These are phyloP conservation scores for Venturiaceae sp. DNA, from an alignment of 2,329 filamentous ascomycete genomes.

Conservation along the genomic window DNA sequence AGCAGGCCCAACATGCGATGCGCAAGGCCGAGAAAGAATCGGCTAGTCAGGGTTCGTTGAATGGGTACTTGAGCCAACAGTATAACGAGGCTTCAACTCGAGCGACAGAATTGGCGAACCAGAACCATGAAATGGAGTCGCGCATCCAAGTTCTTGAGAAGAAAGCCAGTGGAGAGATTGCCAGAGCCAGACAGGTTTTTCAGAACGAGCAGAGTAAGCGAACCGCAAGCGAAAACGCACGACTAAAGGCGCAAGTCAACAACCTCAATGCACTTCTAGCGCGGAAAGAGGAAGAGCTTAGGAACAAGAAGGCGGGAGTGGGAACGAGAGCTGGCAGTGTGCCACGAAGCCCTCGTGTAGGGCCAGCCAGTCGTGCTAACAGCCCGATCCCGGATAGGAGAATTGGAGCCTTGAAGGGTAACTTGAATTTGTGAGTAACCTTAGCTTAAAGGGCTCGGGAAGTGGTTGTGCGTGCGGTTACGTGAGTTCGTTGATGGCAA, in stretches of 20 bases:
- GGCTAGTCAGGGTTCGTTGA: background rate
- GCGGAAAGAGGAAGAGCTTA: slow-evolving; percentile 24
- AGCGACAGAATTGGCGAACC: background rate
- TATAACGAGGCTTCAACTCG: background rate
- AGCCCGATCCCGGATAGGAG: slow-evolving; percentile 9
- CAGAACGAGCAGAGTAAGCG: slow-evolving; percentile 3
- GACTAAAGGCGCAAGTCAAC: slow-evolving; percentile 13
- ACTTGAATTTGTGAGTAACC: slow-evolving; percentile 5
- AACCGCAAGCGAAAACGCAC: background rate
- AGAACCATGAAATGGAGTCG: slow-evolving; percentile 4
- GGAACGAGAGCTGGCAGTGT: slow-evolving; percentile 25
- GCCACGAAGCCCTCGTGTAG: slow-evolving; percentile 20
- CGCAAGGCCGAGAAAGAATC: slow-evolving; percentile 1
- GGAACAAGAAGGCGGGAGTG: slow-evolving; percentile 20
- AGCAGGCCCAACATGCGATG: slow-evolving; percentile 1
- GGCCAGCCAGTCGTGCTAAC: slow-evolving; percentile 14
- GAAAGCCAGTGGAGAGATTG: slow-evolving; percentile 6
- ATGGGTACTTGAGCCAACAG: background rate
- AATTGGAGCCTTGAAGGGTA: slow-evolving; percentile 8
- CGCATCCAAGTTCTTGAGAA: background rate
- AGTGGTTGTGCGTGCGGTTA: slow-evolving; percentile 7
- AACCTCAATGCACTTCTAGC: slow-evolving; percentile 18
- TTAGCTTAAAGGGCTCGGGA: slow-evolving; percentile 1
- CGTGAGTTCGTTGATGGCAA: slow-evolving; percentile 2
- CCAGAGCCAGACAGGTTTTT: background rate